Evolutionary conservation across 441 rosid genomes (phyloP), one percentile per base, ranked within the genome.

Genomic region (Populus tomentosa): DNA sequence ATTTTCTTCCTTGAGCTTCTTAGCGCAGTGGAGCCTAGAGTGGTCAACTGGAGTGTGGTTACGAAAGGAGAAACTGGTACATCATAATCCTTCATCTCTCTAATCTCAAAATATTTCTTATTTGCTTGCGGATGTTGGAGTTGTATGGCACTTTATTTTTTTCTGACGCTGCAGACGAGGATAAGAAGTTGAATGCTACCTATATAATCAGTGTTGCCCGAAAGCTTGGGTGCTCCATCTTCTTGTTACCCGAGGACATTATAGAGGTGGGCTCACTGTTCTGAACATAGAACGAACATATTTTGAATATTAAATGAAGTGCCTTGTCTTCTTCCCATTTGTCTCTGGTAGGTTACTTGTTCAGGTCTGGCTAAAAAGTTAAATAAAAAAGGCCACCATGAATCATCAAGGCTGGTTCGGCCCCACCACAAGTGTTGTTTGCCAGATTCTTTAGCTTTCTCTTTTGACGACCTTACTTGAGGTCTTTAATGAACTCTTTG

Each of bases 181-280:
- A 96, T 32, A 96, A 90, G 92, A 96, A 90, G 91, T 70, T 86
- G 81, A 96, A 96, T 82, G 97, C 99, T 33, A 94, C 94, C 50
- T 96, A 96, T 79, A 94, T 90, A 50, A 96, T 96, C 78, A 96
- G 99, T 84, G 97, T 96, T 80, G 98, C 99, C 24, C 76, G 99
- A 53, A 96, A 96, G 88, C 97, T 96, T 28, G 99, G 99, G 5
- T 96, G 98, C 85, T 94, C 99, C 75, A 92, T 96, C 77, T 96
- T 96, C 92, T 86, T 96, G 88, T 85, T 96, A 77, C 99, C 98
- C 33, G 99, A 96, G 87, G 99, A 96, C 83, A 92, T 96, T 74
- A 82, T 96, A 56, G 99, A 94, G 98, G 99, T 94, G 79, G 73
- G 68, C 5, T 8, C 14, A 61, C 6, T 46, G 67, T 40, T 59